Conservation (phyloP, 805 yeast genomes). For the Candida lessepsii region DNA sequence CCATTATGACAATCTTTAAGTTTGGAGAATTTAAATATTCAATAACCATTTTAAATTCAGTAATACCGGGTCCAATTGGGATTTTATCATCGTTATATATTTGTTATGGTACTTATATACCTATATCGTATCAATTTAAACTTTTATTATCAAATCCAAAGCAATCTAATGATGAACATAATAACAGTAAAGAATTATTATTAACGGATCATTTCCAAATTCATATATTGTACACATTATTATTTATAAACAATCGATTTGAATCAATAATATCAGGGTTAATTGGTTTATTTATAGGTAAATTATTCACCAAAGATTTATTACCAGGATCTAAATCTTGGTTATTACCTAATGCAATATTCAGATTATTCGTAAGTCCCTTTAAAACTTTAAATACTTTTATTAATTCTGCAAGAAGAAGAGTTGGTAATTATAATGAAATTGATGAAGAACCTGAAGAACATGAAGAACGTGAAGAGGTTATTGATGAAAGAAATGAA, state of each 20-base stretch:
- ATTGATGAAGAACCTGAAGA: constrained; percentile 21
- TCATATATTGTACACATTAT: constrained; percentile 34
- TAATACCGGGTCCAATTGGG: constrained; percentile 41
- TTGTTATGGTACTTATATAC: constrained; percentile 35
- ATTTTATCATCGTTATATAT: constrained; percentile 38
- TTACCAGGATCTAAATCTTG: constrained; percentile 37
- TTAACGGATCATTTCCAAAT: constrained; percentile 40
- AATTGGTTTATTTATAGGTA: constrained; percentile 39
- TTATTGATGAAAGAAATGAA: constrained; percentile 14
- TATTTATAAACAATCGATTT: constrained; percentile 39
- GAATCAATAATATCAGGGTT: constrained; percentile 34
- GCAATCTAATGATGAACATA: not conserved
- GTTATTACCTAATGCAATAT: constrained; percentile 29
- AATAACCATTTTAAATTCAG: constrained; percentile 32
- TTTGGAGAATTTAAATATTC: constrained; percentile 10
- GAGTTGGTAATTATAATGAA: constrained; percentile 8
- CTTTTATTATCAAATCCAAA: constrained; percentile 26
- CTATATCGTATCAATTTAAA: constrained; percentile 34
- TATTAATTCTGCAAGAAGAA: constrained; percentile 1
- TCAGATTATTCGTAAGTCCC: constrained; percentile 30
- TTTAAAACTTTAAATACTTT: constrained; percentile 7
- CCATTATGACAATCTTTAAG: constrained; percentile 5
- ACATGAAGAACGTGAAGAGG: constrained; percentile 22
- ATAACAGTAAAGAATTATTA: constrained; percentile 20
- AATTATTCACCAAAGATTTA: constrained; percentile 31